Base-by-base conservation (phyloP, 495 filamentous ascomycete genomes). In the Diplogelasinospora grovesii region DNA sequence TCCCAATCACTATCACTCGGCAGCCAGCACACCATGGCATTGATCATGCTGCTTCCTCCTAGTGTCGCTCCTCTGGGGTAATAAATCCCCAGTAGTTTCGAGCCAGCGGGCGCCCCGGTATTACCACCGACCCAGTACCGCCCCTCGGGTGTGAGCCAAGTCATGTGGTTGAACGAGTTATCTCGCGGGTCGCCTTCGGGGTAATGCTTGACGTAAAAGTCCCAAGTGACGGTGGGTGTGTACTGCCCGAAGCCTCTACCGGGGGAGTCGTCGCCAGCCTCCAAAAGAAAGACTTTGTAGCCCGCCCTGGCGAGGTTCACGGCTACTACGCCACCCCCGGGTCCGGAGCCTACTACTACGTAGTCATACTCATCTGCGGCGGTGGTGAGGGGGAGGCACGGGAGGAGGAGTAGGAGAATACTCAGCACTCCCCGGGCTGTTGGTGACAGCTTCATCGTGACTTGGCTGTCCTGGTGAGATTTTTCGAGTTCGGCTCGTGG, bases 291-390 rank as follows among this genome's bases (percentile, higher is more conserved):
- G 1, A 73, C 71, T 21, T 63, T 73, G 48, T 74, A 66, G 8
- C 73, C 74, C 9, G 71, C 73, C 23, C 69, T 66, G n/a, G 75
- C 78, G 4, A 81, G 66, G 29, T 71, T 69, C 21, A 65, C 63
- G 2, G 77, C 77, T 5, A 82, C 48, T 7, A 74, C 72, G 14
- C 71, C 74, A 18, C 78, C 77, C 10, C 78, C 78, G 8, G 77
- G 69, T 9, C 77, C 78, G 30, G 50, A 56, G 5, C 57, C 60
- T 6, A 61, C 45, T 6, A 64, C 56, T n/a, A 64, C 50, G 49
- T 64, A 64, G 49, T 64, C 60, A 31, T 64, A 64, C 25, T 45
- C 39, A 10, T 19, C 6, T 3, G 43, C 39, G 14, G 36, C 30
- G 31, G 29, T 21, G 1, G 48, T 11, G 11, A 37, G 24, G 4